Evolutionary conservation across 306 rosid genomes (phyloP).

Genomic region (Rosa persica): DNA sequence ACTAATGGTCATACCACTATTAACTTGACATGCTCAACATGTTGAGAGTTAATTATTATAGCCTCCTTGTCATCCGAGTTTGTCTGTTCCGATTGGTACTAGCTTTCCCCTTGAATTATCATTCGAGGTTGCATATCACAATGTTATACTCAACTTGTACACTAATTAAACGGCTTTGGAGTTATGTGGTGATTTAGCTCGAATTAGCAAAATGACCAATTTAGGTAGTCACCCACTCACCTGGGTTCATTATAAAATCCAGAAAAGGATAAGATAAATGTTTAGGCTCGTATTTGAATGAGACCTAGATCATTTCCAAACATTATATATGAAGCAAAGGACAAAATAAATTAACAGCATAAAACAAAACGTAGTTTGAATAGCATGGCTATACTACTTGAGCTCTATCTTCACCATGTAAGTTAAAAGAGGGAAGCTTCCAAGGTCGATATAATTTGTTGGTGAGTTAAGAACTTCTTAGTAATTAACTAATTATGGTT

Average conservation of each 20-base stretch:
- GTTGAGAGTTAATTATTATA: not conserved
- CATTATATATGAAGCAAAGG: not conserved
- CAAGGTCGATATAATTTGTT: not conserved
- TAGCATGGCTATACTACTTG: not conserved
- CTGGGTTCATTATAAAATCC: not conserved
- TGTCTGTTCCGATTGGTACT: not conserved
- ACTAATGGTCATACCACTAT: not conserved
- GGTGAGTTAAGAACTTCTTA: not conserved
- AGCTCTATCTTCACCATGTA: not conserved
- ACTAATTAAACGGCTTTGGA: not conserved
- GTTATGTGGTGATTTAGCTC: not conserved
- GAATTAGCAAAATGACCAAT: not conserved
- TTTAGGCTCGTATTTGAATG: not conserved
- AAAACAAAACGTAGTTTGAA: not conserved
- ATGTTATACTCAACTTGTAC: not conserved
- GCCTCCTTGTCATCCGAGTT: not conserved
- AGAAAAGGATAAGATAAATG: conserved; percentile 5
- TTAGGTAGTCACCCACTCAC: not conserved
- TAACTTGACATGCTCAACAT: not conserved
- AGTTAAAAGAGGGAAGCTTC: not conserved
- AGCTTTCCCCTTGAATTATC: not conserved
- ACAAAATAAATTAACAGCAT: not conserved
- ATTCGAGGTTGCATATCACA: not conserved
- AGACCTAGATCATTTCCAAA: not conserved
- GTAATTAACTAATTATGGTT: conserved; percentile 11